Percentiles rank a stretch among this genome's conserved stretches.
phyloP scores from a whole-genome alignment of 805 yeast genomes.

The Yamadazyma ubonensis region DNA sequence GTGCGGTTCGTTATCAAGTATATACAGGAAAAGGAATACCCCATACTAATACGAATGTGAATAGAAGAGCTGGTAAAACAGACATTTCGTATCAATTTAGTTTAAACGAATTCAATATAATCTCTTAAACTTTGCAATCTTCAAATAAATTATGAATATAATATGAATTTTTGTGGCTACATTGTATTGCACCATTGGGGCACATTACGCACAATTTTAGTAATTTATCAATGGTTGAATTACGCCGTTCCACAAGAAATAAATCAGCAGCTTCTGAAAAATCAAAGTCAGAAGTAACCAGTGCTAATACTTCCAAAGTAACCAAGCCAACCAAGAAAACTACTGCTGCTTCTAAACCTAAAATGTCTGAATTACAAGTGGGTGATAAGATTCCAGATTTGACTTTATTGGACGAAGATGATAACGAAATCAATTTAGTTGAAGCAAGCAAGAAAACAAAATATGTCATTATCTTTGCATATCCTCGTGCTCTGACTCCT shows the following conservation, averaged over 20 bases:
- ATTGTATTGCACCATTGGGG: conserved; percentile 3
- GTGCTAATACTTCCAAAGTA: conserved; percentile 7
- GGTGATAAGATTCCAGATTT: conserved; percentile 72
- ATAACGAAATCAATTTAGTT: conserved; percentile 42
- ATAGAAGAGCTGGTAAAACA: too few species aligned
- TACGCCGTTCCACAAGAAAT: conserved; percentile 39
- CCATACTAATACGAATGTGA: too few species aligned
- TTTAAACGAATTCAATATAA: too few species aligned
- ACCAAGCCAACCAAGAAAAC: conserved; percentile 19
- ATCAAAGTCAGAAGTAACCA: conserved; percentile 2
- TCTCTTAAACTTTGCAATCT: too few species aligned
- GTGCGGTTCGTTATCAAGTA: background rate
- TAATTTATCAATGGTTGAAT: conserved; percentile 29
- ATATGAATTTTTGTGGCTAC: conserved; percentile 1
- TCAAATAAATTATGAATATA: too few species aligned
- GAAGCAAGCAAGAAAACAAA: conserved; percentile 31
- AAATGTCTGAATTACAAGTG: conserved; percentile 33
- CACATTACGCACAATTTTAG: conserved; percentile 2
- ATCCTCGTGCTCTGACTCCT: conserved; percentile 91
- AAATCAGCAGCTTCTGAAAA: conserved; percentile 18
- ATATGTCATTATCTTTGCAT: conserved; percentile 53
- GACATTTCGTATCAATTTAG: too few species aligned
- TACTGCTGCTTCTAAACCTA: conserved; percentile 14
- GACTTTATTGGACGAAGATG: conserved; percentile 66
- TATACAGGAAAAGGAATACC: background rate